Conservation (phyloP, 2,329 filamentous ascomycete species). For the Malbranchea cinnamomea region DNA sequence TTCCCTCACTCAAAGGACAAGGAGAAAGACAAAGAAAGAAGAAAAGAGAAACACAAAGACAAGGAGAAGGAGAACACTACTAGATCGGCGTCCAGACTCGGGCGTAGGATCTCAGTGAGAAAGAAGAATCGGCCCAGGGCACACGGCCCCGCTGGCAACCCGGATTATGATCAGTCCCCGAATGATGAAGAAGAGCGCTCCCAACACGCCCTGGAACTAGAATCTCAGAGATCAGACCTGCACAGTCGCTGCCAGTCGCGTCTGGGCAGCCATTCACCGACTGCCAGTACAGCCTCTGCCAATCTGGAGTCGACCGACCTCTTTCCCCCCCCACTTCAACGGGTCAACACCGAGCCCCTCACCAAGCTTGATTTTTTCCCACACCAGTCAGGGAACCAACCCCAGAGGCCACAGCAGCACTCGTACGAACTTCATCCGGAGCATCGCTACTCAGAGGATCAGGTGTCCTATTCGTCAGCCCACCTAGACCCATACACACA, state of each 20-base stretch:
- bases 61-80: slow-evolving; percentile 1
- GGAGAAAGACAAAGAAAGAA: slow-evolving; percentile 7
- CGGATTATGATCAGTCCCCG: slow-evolving; percentile 6
- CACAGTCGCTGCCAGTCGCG: slow-evolving; percentile 5
- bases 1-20: slow-evolving; percentile 11
- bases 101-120: slow-evolving; percentile 16
- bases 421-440: slow-evolving; percentile 15
- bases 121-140: slow-evolving; percentile 12
- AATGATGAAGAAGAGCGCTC: slow-evolving; percentile 6
- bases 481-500: slow-evolving; percentile 14
- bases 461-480: slow-evolving; percentile 10
- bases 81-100: slow-evolving; percentile 9
- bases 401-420: slow-evolving; percentile 11
- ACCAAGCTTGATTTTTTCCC: slow-evolving; percentile 11
- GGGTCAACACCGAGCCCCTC: slow-evolving; percentile 11
- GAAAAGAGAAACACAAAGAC: slow-evolving; percentile 2
- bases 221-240: slow-evolving; percentile 5
- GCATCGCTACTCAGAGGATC: slow-evolving; percentile 13
- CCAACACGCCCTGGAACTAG: slow-evolving; percentile 8
- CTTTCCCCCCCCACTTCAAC: slow-evolving; percentile 10
- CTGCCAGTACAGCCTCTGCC: slow-evolving; percentile 10
- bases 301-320: slow-evolving; percentile 8
- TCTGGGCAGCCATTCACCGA: slow-evolving; percentile 10
- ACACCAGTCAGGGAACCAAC: slow-evolving; percentile 11
- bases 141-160: slow-evolving; percentile 6